Evolutionary conservation across 31 red algal species (phyloP), one percentile per base, ranked within the genome.

Genomic region (Asparagopsis taxiformis): DNA sequence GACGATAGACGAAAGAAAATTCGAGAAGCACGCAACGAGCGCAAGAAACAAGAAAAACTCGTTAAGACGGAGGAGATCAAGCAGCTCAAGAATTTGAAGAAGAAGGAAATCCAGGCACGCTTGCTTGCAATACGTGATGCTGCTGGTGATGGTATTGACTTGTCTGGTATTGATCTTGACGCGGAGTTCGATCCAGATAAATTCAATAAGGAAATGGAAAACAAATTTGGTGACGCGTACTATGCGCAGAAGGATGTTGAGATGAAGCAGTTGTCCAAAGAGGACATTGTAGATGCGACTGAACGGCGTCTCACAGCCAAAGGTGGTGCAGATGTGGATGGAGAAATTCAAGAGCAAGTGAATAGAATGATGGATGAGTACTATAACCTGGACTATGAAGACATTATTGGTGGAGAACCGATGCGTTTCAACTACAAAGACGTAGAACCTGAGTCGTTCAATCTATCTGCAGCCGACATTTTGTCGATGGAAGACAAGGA

Each of bases 401-500:
- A 94, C 62, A 84, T 89, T 74, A 65, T 94, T 10, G 81, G 56
- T 30, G 84, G 83, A 6, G 59, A 48, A 20, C 84, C 75, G 1
- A 71, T 92, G 24, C 82, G 85, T 2, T 98, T 93, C 71, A 84
- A 86, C 11, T 98, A 98, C 65, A 87, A 88, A 20, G 43, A 72
- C 41, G 90, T 93, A 8, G 85, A 79, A 24, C 60, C 76, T 7
- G 89, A 89, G 29, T 68, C 58, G 0, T 93, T 86, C 63, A 91
- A 91, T 43, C 39, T 93, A 59, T 57, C 71, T 4, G 32, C 77
- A 10, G 80, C 67, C 20, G 85, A 98, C 21, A 80, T 98, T 31
- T 46, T 98, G 7, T 48, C 66, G 13, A 81, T 60, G 34, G 88
- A 98, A 22, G 89, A 98, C 65, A 85, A 72, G 65, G 94, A 91